Evolutionary conservation across 345 rosid species (phyloP).

Genomic region (Populus nigra): DNA sequence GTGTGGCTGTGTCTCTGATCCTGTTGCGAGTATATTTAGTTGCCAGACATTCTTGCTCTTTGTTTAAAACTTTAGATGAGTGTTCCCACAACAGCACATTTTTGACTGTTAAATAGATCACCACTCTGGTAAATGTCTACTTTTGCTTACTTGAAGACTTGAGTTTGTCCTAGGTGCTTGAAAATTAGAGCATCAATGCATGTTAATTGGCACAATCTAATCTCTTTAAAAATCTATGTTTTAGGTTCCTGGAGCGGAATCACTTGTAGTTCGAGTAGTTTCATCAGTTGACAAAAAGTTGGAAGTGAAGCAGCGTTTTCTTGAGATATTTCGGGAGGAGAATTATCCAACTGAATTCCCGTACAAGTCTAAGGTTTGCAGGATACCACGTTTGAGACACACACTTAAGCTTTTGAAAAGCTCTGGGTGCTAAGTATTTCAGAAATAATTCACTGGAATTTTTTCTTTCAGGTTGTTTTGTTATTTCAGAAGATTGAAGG

Average conservation of each 20-base stretch:
- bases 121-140: background rate
- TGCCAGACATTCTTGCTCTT: background rate
- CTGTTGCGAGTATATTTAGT: background rate
- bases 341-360: constrained; percentile 89
- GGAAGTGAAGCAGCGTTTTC: constrained; percentile 94
- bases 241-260: constrained; percentile 91
- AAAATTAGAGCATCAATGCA: background rate
- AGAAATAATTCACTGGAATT: constrained; percentile 4
- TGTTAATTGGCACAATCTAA: background rate
- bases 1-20: background rate
- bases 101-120: background rate
- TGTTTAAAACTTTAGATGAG: background rate
- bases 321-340: constrained; percentile 87
- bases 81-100: background rate
- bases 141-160: background rate
- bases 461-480: constrained; percentile 70
- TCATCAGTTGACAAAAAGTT: constrained; percentile 97
- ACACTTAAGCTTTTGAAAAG: background rate
- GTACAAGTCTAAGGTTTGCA: constrained; percentile 82
- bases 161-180: background rate
- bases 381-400: background rate
- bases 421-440: background rate
- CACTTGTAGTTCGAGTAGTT: constrained; percentile 95
- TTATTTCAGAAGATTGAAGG: constrained; percentile 99
- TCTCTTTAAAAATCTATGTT: constrained; percentile 16